Base-by-base conservation (phyloP, 306 rosid genomes). In the Vigna radiata region DNA sequence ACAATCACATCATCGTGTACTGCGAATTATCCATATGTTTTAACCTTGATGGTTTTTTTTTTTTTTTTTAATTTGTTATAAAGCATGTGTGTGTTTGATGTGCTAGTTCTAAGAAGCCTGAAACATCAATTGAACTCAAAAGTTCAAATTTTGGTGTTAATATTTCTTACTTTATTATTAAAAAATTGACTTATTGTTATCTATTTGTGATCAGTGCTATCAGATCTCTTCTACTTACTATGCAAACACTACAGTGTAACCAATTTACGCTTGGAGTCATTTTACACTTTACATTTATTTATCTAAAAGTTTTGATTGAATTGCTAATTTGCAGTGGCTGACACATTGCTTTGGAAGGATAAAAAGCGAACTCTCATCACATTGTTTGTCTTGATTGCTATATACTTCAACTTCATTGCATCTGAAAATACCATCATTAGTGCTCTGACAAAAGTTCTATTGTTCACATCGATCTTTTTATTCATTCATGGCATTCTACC, bases 311-410 rank as follows among this genome's bases (percentile, higher is more conserved):
- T 53, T 43, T 75, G 78, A 79, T 79, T 76, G 52, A 58, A 50
- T 41, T 68, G 69, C 69, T 36, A 41, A 33, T 79, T 83, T 84
- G 83, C 97, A 95, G 99, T 91, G 88, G 97, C 99, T 73, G 97
- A 95, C 73, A 84, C 90, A 8, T 85, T 95, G 82, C 99, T 95
- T 75, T 95, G 99, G 99, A 95, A 85, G 96, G 94, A 95, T 79
- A 91, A 75, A 81, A 95, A 84, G 77, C 85, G 73, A 82, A 90
- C 99, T n/a, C 67, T 87, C 70, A 81, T 78, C 41, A 71, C 87
- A 18, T 83, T 92, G 80, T 59, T 92, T 70, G 79, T 91, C 81
- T 76, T 91, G 89, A 50, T 84, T 81, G 91, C 92, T 18, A 84
- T 91, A 83, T 92, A 95, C 89, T 88, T 77, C 87, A 88, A 81